These are phyloP conservation scores for Phytophthora lateralis DNA, from an alignment of 352 stramenopile species.

Conservation along the genomic window DNA sequence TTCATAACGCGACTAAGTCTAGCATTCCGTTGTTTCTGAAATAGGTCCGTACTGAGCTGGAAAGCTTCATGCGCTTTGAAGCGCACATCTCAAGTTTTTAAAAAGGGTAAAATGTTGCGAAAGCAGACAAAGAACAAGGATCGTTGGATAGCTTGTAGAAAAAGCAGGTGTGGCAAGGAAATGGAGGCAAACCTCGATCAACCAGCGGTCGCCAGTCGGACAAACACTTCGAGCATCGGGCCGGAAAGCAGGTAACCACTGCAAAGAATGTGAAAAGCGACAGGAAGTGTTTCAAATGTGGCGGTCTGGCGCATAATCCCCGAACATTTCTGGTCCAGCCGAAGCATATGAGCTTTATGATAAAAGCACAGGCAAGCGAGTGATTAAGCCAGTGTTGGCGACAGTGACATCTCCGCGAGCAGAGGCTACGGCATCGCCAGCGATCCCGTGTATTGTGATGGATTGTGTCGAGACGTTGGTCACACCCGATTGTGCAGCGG, in stretches of 20 bases:
- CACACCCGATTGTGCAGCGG: conserved; percentile 10
- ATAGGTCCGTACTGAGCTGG: not conserved
- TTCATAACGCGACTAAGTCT: conserved; percentile 5
- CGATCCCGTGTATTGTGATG: conserved; percentile 15
- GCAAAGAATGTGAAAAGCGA: not conserved
- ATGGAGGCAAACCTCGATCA: not conserved
- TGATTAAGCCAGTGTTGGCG: conserved; percentile 16
- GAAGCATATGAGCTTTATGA: conserved; percentile 14
- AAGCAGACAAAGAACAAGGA: not conserved
- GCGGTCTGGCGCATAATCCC: conserved; percentile 11
- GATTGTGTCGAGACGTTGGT: conserved; percentile 1
- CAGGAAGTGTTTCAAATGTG: conserved; percentile 13
- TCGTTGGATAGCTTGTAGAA: not conserved
- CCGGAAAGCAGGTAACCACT: too few relatives aligned
- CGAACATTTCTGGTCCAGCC: conserved; percentile 3
- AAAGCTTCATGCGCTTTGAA: conserved; percentile 13
- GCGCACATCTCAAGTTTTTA: not conserved
- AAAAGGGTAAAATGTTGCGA: not conserved
- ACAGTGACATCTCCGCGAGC: not conserved
- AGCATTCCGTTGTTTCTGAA: conserved; percentile 1
- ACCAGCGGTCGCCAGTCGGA: not conserved
- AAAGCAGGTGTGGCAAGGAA: not conserved
- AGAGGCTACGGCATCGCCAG: not conserved
- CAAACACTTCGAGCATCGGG: not conserved
- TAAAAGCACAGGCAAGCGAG: conserved; percentile 4